Percentiles rank a stretch among this genome's conserved stretches.
Evolutionary conservation across 2,329 filamentous ascomycete genomes (phyloP).

Genomic region (Ophiocordyceps australis): DNA sequence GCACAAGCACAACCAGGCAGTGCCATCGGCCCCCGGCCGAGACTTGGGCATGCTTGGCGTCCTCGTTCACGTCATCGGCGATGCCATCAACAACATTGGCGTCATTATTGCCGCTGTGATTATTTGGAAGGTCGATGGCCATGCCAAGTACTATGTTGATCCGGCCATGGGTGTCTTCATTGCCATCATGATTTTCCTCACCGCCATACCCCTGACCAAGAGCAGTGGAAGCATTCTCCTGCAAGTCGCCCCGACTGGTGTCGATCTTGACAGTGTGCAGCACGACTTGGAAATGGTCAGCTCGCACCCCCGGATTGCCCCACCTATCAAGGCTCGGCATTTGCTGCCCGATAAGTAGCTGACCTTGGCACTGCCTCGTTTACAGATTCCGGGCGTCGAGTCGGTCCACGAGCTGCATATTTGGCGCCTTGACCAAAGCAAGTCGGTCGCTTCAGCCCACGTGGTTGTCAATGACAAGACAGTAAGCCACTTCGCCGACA

Average conservation of each 20-base stretch:
- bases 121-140: conserved; percentile 45
- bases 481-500: conserved; percentile 37
- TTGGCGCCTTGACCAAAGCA: conserved; percentile 55
- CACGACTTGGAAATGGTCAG: conserved; percentile 51
- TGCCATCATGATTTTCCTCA: conserved; percentile 51
- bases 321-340: background rate
- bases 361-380: too few species aligned
- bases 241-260: conserved; percentile 42
- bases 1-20: conserved; percentile 25
- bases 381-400: conserved; percentile 48
- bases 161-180: conserved; percentile 52
- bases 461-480: conserved; percentile 41
- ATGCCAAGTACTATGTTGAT: conserved; percentile 50
- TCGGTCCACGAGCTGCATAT: conserved; percentile 57
- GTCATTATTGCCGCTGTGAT: conserved; percentile 52
- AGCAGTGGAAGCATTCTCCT: conserved; percentile 47
- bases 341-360: too few species aligned
- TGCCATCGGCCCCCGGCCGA: conserved; percentile 17
- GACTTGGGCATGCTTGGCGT: conserved; percentile 59
- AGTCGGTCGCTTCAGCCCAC: conserved; percentile 52
- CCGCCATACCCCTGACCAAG: conserved; percentile 43
- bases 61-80: conserved; percentile 51
- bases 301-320: background rate
- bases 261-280: conserved; percentile 43
- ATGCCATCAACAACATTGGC: conserved; percentile 59